A percentile compares a stretch with the other conserved stretches of the same genome.
These are phyloP conservation scores for Verticillium alfalfae DNA, from an alignment of 2,329 filamentous ascomycete species.

Conservation along the genomic window DNA sequence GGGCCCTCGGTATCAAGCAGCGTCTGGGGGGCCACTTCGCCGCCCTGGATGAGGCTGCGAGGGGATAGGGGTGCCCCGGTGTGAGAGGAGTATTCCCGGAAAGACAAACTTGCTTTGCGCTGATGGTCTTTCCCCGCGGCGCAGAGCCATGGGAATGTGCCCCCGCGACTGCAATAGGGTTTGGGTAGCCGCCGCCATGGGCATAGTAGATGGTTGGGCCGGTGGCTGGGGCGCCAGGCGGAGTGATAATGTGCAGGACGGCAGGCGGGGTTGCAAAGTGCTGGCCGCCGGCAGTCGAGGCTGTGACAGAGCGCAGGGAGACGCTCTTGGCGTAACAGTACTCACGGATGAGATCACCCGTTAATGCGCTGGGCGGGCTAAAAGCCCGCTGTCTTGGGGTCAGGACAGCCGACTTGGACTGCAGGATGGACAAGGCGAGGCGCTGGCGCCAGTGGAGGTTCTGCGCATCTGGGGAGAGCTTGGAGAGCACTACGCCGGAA, in stretches of 20 bases:
- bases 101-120: slow-evolving; percentile 8
- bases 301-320: background rate
- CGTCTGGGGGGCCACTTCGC: slow-evolving; percentile 10
- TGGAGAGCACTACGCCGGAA: background rate
- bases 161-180: slow-evolving; percentile 9
- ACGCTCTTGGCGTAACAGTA: background rate
- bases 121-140: slow-evolving; percentile 5
- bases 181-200: slow-evolving; percentile 17
- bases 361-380: background rate
- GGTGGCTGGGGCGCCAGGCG: background rate
- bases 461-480: background rate
- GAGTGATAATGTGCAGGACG: slow-evolving; percentile 13
- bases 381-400: background rate
- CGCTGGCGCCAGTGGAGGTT: slow-evolving; percentile 7
- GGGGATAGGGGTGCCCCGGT: slow-evolving; percentile 14
- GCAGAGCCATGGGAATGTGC: slow-evolving; percentile 13
- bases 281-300: background rate
- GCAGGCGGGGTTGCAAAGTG: background rate
- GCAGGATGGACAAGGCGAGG: slow-evolving; percentile 1
- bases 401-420: background rate
- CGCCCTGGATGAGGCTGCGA: slow-evolving; percentile 14
- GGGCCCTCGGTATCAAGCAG: slow-evolving; percentile 8
- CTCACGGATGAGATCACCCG: background rate
- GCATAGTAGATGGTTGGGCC: slow-evolving; percentile 13
- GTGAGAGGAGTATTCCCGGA: slow-evolving; percentile 16